These are phyloP conservation scores for Populus ilicifolia DNA, from an alignment of 345 rosid species.

Conservation along the genomic window DNA sequence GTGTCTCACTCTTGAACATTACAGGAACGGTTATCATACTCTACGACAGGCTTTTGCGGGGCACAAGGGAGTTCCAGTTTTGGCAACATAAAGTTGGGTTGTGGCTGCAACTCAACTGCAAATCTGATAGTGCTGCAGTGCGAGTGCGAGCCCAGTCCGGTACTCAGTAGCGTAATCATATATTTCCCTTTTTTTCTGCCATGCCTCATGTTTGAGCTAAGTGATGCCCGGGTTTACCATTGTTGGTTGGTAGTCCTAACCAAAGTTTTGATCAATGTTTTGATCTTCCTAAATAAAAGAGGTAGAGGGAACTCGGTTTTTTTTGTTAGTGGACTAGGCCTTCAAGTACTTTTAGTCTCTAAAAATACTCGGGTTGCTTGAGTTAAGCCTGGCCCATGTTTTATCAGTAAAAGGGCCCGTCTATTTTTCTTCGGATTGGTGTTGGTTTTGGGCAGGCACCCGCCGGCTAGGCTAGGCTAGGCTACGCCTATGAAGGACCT, in stretches of 20 bases:
- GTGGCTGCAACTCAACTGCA: background rate
- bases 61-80: conserved; percentile 23
- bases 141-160: background rate
- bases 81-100: conserved; percentile 10
- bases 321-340: too few relatives aligned
- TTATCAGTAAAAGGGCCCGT: too few relatives aligned
- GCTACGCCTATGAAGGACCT: too few relatives aligned
- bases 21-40: conserved; percentile 21
- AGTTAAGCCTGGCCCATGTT: too few relatives aligned
- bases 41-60: conserved; percentile 17
- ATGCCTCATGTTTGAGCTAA: background rate
- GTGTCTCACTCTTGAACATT: conserved; percentile 28
- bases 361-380: too few relatives aligned
- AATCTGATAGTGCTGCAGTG: background rate
- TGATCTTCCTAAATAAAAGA: too few relatives aligned
- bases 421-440: too few relatives aligned
- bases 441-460: too few relatives aligned
- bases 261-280: too few relatives aligned
- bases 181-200: background rate
- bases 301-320: too few relatives aligned
- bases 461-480: too few relatives aligned
- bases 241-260: background rate
- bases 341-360: too few relatives aligned
- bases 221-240: background rate
- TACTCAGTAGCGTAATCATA: background rate